Evolutionary conservation across 23 red algal species (phyloP), one percentile per base, ranked within the genome.

Genomic region (Porphyridium purpureum): DNA sequence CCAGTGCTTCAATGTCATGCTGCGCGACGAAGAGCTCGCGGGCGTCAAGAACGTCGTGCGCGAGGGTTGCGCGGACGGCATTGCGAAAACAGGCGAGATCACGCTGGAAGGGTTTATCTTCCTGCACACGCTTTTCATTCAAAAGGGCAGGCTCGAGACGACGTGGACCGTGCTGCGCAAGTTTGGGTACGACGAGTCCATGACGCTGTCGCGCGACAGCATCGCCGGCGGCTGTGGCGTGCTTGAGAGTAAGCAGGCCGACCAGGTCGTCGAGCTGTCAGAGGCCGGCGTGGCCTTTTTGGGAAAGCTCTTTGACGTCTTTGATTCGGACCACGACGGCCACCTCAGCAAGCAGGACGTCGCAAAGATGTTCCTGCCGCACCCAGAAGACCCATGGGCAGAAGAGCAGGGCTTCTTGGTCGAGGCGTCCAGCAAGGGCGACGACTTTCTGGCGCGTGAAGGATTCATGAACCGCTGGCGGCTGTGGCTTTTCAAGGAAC

Each of bases 1-100:
- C 49, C 48, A 54, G 9, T 95, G 88, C 44, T 95, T 95, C 30
- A 81, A 62, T 56, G 78, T 95, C 11, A 66, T 73, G 29, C 55
- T 95, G 25, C 49, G 69, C 26, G 44, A 61, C 11, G 74, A 79
- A 8, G 88, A 95, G 55, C 35, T 84, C n/a, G 79, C 72, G 2
- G 88, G 88, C n/a, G 88, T 95, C 7, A 95, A 95, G 59, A 79
- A 84, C 25, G 88, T 95, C 0, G 88, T 95, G 33, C 65, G 72
- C 21, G 79, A 81, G 26, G 67, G 63, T 28, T 59, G 79, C 38
- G 57, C 67, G 5, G 50, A 63, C 6, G 88, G 88, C 0, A 54
- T 95, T 24, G 75, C 74, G 29, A 0, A 60, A 3, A 67, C 77
- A 15, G 78, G 79, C 30, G 67, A 69, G 1, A 53, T 95, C 0